Evolutionary conservation across 352 stramenopile genomes (phyloP).

Genomic region (Globisporangium cylindrosporum): DNA sequence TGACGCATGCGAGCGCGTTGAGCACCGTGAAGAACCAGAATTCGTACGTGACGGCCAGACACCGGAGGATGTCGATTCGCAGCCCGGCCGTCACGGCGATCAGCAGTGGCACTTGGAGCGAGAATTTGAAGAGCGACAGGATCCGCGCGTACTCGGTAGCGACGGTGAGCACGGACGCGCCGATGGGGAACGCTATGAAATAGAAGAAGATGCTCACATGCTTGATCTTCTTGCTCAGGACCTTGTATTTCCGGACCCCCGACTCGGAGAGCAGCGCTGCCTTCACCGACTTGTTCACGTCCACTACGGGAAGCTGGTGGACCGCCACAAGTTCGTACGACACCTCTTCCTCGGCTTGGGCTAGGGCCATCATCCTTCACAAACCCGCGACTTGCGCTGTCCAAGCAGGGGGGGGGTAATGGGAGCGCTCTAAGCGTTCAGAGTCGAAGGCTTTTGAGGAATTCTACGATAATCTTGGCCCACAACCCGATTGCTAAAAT

Average conservation of each 20-base stretch:
- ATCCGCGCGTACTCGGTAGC: slow-evolving; percentile 2
- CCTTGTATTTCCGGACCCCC: not conserved
- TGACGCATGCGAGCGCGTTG: slow-evolving; percentile 10
- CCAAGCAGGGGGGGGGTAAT: not conserved
- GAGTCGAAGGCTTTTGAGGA: not conserved
- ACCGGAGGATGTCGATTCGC: not conserved
- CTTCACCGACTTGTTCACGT: slow-evolving; percentile 9
- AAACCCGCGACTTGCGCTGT: not conserved
- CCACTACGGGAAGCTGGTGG: not conserved
- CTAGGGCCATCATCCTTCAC: not conserved
- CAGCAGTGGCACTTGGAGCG: not conserved
- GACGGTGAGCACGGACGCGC: slow-evolving; percentile 3
- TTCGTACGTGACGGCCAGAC: slow-evolving; percentile 27
- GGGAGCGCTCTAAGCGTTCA: not conserved
- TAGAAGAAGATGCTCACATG: slow-evolving; percentile 2
- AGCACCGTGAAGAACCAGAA: slow-evolving; percentile 37
- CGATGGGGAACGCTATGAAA: slow-evolving; percentile 2
- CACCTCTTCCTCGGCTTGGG: not conserved
- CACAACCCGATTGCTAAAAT: not conserved
- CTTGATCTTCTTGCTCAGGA: slow-evolving; percentile 3
- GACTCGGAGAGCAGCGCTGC: not conserved
- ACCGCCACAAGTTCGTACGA: not conserved
- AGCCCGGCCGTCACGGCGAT: not conserved
- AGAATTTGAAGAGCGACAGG: slow-evolving; percentile 6
- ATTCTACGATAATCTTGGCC: not conserved